These are phyloP conservation scores for Epicoccum sorghinum DNA, from an alignment of 2,329 filamentous ascomycete genomes.

Conservation along the genomic window DNA sequence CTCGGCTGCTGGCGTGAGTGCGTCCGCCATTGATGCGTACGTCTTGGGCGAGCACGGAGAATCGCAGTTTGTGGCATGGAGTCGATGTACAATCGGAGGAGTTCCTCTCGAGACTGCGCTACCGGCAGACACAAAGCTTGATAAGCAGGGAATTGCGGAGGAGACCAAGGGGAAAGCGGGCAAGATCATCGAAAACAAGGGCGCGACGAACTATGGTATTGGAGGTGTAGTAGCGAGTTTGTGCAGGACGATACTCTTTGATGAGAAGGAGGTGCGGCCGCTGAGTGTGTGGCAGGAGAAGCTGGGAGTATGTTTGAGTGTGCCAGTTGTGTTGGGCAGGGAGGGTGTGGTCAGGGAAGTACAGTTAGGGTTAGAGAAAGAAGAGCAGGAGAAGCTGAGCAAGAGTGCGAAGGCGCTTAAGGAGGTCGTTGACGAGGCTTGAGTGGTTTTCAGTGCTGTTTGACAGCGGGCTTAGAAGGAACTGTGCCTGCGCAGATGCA, in stretches of 20 bases:
- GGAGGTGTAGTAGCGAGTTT: slow-evolving; percentile 26
- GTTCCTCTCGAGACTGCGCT: slow-evolving; percentile 13
- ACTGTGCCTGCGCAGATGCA: too few species aligned
- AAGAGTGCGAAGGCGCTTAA: slow-evolving; percentile 23
- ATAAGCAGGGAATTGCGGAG: slow-evolving; percentile 15
- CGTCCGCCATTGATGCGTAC: slow-evolving; percentile 22
- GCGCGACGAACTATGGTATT: slow-evolving; percentile 29
- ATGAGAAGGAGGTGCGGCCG: slow-evolving; percentile 19
- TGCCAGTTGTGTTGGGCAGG: slow-evolving; percentile 26
- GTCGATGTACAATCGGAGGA: slow-evolving; percentile 16
- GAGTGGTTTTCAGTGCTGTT: not conserved
- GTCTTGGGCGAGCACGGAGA: slow-evolving; percentile 30
- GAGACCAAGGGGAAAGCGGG: slow-evolving; percentile 25
- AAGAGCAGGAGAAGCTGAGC: slow-evolving; percentile 18
- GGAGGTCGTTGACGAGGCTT: slow-evolving; percentile 18
- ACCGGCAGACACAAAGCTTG: not conserved
- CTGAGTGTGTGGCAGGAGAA: slow-evolving; percentile 25
- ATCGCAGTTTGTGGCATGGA: slow-evolving; percentile 27
- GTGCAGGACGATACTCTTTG: slow-evolving; percentile 22
- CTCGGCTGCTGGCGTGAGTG: slow-evolving; percentile 17
- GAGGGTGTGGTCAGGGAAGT: slow-evolving; percentile 19
- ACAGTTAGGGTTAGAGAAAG: slow-evolving; percentile 4
- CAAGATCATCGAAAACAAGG: slow-evolving; percentile 26
- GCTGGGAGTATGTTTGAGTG: slow-evolving; percentile 21
- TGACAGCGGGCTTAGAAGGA: too few species aligned